Evolutionary conservation across 139 green algal species (phyloP).

Genomic region (Micractinium conductrix): DNA sequence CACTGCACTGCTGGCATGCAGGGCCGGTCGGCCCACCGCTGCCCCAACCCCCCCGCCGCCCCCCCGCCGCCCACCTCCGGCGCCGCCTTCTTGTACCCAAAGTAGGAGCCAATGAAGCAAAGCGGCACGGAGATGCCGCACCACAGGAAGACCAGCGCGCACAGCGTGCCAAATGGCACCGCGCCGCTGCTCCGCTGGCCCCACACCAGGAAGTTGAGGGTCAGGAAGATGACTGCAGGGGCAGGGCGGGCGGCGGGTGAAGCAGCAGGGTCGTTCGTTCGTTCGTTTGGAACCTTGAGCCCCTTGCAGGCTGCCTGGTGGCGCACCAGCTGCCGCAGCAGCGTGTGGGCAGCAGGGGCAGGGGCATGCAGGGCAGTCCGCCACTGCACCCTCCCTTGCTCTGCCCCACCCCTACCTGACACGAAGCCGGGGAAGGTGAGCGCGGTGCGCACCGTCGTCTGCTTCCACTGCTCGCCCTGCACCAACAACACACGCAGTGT

Average conservation of each 20-base stretch:
- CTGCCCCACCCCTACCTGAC: too few relatives aligned
- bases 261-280: too few relatives aligned
- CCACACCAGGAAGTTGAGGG: slow-evolving; percentile 96
- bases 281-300: too few relatives aligned
- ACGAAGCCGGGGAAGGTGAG: slow-evolving; percentile 92
- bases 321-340: too few relatives aligned
- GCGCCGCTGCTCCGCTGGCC: slow-evolving; percentile 91
- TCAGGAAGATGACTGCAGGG: slow-evolving; percentile 94
- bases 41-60: neutral
- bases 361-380: too few relatives aligned
- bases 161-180: slow-evolving; percentile 95
- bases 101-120: slow-evolving; percentile 95
- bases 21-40: too few relatives aligned
- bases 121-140: slow-evolving; percentile 97
- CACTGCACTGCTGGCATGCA: too few relatives aligned
- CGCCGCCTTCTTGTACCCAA: slow-evolving; percentile 93
- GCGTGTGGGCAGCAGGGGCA: too few relatives aligned
- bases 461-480: slow-evolving; percentile 85
- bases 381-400: too few relatives aligned
- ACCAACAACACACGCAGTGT: neutral
- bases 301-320: too few relatives aligned
- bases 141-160: slow-evolving; percentile 97
- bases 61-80: slow-evolving; percentile 53
- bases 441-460: slow-evolving; percentile 91
- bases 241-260: too few relatives aligned